Percentiles rank a stretch among this genome's conserved stretches.
These are phyloP conservation scores for Phytophthora quininea DNA, from an alignment of 352 stramenopile genomes.

Conservation along the genomic window DNA sequence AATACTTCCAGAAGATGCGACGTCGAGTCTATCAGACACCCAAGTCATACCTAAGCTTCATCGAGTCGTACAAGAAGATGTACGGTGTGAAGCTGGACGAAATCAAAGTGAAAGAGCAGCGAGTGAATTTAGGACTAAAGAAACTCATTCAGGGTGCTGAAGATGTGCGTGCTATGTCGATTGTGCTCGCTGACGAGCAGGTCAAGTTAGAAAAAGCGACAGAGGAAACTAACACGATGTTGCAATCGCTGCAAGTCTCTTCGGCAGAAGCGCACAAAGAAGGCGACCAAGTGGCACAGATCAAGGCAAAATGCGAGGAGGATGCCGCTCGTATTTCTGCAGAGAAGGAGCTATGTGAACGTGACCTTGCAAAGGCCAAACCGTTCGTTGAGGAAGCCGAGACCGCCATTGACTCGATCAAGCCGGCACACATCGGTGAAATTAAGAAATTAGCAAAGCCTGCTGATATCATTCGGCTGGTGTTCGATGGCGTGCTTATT, in stretches of 20 bases:
- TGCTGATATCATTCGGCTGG: slow-evolving; percentile 98
- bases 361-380: slow-evolving; percentile 97
- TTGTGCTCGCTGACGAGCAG: slow-evolving; percentile 96
- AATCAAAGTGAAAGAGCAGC: slow-evolving; percentile 96
- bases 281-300: slow-evolving; percentile 95
- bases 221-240: slow-evolving; percentile 97
- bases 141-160: slow-evolving; percentile 98
- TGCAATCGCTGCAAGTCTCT: slow-evolving; percentile 95
- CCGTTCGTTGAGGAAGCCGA: slow-evolving; percentile 98
- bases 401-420: slow-evolving; percentile 98
- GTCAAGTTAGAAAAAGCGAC: slow-evolving; percentile 97
- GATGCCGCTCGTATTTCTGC: slow-evolving; percentile 94
- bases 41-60: slow-evolving; percentile 99
- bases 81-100: slow-evolving; percentile 94
- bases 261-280: slow-evolving; percentile 97
- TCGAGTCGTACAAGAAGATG: slow-evolving; percentile 98
- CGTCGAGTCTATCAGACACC: slow-evolving; percentile 98
- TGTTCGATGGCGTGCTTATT: slow-evolving; percentile 98
- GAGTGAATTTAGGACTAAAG: slow-evolving; percentile 96
- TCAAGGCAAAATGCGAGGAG: slow-evolving; percentile 97
- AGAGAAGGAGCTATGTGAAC: slow-evolving; percentile 96
- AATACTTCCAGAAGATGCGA: slow-evolving; percentile 99
- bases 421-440: slow-evolving; percentile 97
- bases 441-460: slow-evolving; percentile 98
- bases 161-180: slow-evolving; percentile 97